A percentile compares a stretch with the other conserved stretches of the same genome.
These are phyloP conservation scores for Mycena albidolilacea DNA, from an alignment of 768 basidiomycete genomes.

Conservation along the genomic window DNA sequence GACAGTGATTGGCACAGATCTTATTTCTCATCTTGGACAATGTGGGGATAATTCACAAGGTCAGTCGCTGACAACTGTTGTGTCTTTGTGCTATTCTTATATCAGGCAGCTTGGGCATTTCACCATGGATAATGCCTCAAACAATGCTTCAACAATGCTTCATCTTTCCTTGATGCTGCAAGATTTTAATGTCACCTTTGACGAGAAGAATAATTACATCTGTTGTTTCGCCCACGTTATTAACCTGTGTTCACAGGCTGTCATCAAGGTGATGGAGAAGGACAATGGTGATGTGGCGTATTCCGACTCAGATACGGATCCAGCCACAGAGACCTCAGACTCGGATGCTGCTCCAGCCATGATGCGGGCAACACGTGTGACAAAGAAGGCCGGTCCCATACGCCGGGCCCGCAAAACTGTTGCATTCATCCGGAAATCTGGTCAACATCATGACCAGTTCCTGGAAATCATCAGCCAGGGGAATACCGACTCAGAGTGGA, in stretches of 20 bases:
- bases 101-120: constrained; percentile 29
- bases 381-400: too few relatives aligned
- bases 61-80: not conserved
- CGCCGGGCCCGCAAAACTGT: too few relatives aligned
- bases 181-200: constrained; percentile 29
- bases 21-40: constrained; percentile 6
- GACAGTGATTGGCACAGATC: constrained; percentile 6
- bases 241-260: constrained; percentile 25
- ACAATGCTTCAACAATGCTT: constrained; percentile 40
- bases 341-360: too few relatives aligned
- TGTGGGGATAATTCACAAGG: constrained; percentile 1
- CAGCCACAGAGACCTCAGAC: too few relatives aligned
- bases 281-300: too few relatives aligned
- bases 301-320: too few relatives aligned
- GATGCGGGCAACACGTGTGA: too few relatives aligned
- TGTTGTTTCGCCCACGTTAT: constrained; percentile 24
- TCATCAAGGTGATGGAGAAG: constrained; percentile 23
- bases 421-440: too few relatives aligned
- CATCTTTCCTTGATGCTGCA: constrained; percentile 23
- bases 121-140: constrained; percentile 45
- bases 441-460: too few relatives aligned
- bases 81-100: not conserved
- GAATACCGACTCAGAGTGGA: too few relatives aligned
- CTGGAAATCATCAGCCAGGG: too few relatives aligned
- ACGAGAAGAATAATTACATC: constrained; percentile 14